Evolutionary conservation across 1,284 basidiomycete genomes (phyloP).

Genomic region (Cerrena zonata): DNA sequence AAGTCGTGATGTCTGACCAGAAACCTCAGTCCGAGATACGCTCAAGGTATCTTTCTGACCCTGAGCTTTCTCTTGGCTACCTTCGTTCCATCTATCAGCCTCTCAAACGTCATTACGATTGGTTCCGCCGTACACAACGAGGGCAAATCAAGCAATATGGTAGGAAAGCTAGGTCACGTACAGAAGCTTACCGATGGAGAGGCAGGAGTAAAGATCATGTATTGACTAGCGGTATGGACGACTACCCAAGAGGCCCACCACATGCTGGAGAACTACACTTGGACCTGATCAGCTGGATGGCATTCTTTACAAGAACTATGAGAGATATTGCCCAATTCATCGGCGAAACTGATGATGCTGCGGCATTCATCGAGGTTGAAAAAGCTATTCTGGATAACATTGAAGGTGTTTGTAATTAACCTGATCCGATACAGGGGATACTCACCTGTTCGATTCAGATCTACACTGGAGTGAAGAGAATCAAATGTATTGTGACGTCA

Average conservation of each 20-base stretch:
- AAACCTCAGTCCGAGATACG: conserved; percentile 19
- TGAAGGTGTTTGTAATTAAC: conserved; percentile 58
- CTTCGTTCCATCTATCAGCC: conserved; percentile 77
- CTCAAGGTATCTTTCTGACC: conserved; percentile 50
- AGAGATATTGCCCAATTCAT: conserved; percentile 77
- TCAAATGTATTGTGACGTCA: conserved; percentile 89
- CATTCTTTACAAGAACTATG: conserved; percentile 87
- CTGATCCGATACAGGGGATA: conserved; percentile 1
- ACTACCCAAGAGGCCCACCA: conserved; percentile 84
- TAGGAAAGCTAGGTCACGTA: conserved; percentile 73
- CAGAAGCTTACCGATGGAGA: conserved; percentile 90
- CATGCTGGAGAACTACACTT: conserved; percentile 89
- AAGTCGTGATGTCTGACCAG: conserved; percentile 38
- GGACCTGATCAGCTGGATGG: conserved; percentile 93
- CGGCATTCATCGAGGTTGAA: conserved; percentile 72
- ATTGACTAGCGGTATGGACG: conserved; percentile 89
- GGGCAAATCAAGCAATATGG: conserved; percentile 89
- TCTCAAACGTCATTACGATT: conserved; percentile 85
- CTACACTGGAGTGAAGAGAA: conserved; percentile 87
- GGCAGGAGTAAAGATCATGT: conserved; percentile 85
- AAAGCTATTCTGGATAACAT: conserved; percentile 79
- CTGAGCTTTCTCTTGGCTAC: conserved; percentile 59
- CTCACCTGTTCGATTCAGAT: conserved; percentile 43
- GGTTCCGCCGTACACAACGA: conserved; percentile 90
- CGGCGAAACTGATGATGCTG: conserved; percentile 75